Evolutionary conservation across 345 rosid genomes (phyloP), one percentile per base, ranked within the genome.

Genomic region (Noccaea bulbosa): DNA sequence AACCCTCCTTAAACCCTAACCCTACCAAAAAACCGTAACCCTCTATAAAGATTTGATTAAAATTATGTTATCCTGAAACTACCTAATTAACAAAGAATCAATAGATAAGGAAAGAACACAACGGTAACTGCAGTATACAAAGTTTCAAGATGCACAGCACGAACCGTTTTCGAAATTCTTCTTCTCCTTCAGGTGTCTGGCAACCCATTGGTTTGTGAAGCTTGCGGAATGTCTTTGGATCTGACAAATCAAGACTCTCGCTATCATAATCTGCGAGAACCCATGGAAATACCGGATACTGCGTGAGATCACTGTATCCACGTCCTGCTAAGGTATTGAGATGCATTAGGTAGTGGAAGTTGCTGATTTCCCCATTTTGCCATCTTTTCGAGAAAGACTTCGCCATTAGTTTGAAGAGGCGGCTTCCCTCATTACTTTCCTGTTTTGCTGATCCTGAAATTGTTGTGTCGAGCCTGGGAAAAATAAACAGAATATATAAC

Each of bases 251-350:
- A 60, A 95, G 89, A 80, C 71, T 78, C 78, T 87, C 97, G 59
- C 98, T 90, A 65, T 90, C 97, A 80, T 92, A 92, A 80, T 95
- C 98, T 14, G 97, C 89, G 56, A 95, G 92, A 77, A 95, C 90
- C 99, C 99, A 95, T 55, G 99, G 99, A 80, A 95, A 92, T 69
- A 95, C 99, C 52, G 99, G 99, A 81, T 95, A 95, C 73, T 95
- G 99, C 6, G 99, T 95, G 52, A 95, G 92, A 78, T 95, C 99
- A 86, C 96, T 92, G 80, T 95, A 95, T 80, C 99, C 98, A 49
- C 99, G 95, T 60, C 99, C 99, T 24, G 98, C 99, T 79, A 95
- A 78, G 53, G 99, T 95, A 79, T 95, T 95, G 69, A 95, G 96
- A 85, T 95, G 98, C 98, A 95, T 95, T 67, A 95, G 89, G 83